Evolutionary conservation across 768 basidiomycete species (phyloP), one percentile per base, ranked within the genome.

Genomic region (Dentipellis sp.): DNA sequence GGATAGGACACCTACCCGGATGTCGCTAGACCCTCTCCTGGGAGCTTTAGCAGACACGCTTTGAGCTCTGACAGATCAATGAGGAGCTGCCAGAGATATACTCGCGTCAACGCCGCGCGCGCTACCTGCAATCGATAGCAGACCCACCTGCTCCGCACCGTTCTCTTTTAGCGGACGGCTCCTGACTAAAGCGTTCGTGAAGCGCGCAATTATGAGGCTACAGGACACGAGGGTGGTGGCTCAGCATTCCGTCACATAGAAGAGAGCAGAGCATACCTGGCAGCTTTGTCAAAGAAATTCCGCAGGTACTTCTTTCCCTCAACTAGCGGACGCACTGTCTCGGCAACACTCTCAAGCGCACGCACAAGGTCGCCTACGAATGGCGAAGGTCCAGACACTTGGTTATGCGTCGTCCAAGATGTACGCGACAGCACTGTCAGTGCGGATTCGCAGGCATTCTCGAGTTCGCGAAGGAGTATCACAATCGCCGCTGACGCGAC

Each of bases 291-390:
- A 52, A 94, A 82, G 68, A 94, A 83, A 70, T 94, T 99, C 54
- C 92, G 77, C 45, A 92, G 67, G 69, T 94, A 98, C 66, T 92
- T 97, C 79, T 97, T 97, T 64, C 93, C 90, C 69, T 98, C 94
- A 10, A 98, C 77, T 9, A 88, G 75, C 2, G 87, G 85, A 58
- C 87, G 85, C 53, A 95, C 80, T 11, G 78, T 72, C 50, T 91
- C 91, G 2, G 85, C 76, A 8, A 94, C 82, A 64, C 85, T 81
- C 61, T 91, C 88, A 22, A 88, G 76, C 0, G 82, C 81, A 50
- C 78, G 80, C 3, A 88, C 79, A 16, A 98, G 72, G 51, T 95
- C 94, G 4, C 74, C 74, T 4, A 91, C 78, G 66, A 94, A 97
- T 0, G 80, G 73, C 0, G 93, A 95, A 54, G 86, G 86, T 0